Conservation (phyloP, 352 stramenopile species). For the Halophytophthora polymorphica region DNA sequence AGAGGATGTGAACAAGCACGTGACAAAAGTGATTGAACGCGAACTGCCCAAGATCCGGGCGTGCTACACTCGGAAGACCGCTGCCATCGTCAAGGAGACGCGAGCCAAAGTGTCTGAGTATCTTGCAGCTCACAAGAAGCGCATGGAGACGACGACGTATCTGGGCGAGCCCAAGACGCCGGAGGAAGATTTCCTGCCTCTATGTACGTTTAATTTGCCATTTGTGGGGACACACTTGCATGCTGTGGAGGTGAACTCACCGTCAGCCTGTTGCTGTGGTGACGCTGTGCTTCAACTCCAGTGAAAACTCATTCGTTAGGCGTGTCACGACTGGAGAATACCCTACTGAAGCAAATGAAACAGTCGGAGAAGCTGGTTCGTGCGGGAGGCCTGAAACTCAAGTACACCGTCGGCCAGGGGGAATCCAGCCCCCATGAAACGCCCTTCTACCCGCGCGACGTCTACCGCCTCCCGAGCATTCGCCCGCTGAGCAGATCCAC, state of each 20-base stretch:
- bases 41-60: conserved; percentile 43
- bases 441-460: conserved; percentile 16
- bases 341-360: conserved; percentile 41
- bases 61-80: conserved; percentile 51
- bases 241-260: neutral
- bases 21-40: conserved; percentile 37
- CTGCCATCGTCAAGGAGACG: conserved; percentile 42
- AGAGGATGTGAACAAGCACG: conserved; percentile 44
- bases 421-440: conserved; percentile 23
- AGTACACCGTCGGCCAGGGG: conserved; percentile 26
- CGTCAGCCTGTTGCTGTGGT: conserved; percentile 1
- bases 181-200: neutral
- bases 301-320: conserved; percentile 16
- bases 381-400: conserved; percentile 22
- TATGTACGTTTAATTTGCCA: neutral
- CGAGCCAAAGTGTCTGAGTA: conserved; percentile 27
- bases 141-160: conserved; percentile 8
- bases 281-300: neutral
- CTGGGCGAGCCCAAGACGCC: too few relatives aligned
- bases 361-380: conserved; percentile 25
- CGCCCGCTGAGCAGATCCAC: conserved; percentile 65
- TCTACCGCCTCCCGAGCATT: conserved; percentile 36
- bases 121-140: conserved; percentile 19
- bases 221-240: neutral
- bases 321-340: conserved; percentile 25